Conservation (phyloP, 2,329 filamentous ascomycete genomes). For the Fusarium lateritium region DNA sequence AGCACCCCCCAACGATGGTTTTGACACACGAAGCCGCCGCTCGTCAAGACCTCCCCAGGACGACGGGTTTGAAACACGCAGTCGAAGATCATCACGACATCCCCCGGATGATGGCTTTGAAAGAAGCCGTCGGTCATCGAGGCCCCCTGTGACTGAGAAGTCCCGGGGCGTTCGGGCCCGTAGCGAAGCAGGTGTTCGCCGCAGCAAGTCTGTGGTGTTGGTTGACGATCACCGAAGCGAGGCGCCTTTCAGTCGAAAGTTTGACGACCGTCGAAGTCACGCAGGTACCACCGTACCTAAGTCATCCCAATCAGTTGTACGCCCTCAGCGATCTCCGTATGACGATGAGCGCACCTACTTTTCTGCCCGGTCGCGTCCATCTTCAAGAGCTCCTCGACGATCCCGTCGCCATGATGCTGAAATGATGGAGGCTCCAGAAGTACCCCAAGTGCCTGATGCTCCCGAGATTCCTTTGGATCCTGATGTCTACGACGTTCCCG, state of each 20-base stretch:
- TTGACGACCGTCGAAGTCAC: slow-evolving; percentile 61
- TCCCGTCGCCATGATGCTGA: slow-evolving; percentile 50
- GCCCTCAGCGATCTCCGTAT: slow-evolving; percentile 44
- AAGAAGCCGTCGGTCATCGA: slow-evolving; percentile 59
- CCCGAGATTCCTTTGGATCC: slow-evolving; percentile 37
- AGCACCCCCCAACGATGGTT: slow-evolving; percentile 27
- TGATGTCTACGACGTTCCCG: slow-evolving; percentile 34
- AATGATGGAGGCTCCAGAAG: slow-evolving; percentile 46
- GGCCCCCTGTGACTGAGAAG: slow-evolving; percentile 50
- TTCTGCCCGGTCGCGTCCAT: slow-evolving; percentile 56
- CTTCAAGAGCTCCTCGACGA: slow-evolving; percentile 43
- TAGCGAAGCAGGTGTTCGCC: slow-evolving; percentile 54
- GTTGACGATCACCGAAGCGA: slow-evolving; percentile 63
- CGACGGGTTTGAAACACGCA: slow-evolving; percentile 57
- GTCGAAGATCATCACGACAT: slow-evolving; percentile 58
- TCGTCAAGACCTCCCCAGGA: slow-evolving; percentile 34
- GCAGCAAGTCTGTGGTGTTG: slow-evolving; percentile 51
- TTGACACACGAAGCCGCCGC: slow-evolving; percentile 39
- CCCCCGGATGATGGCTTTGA: slow-evolving; percentile 53
- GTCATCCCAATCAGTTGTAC: slow-evolving; percentile 45
- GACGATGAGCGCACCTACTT: slow-evolving; percentile 61
- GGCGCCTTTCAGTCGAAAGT: slow-evolving; percentile 26
- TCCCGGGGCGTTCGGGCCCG: slow-evolving; percentile 55
- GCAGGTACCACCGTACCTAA: slow-evolving; percentile 51
- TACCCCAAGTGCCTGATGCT: slow-evolving; percentile 39